Conservation (phyloP, 768 basidiomycete species). For the Mycena filopes region DNA sequence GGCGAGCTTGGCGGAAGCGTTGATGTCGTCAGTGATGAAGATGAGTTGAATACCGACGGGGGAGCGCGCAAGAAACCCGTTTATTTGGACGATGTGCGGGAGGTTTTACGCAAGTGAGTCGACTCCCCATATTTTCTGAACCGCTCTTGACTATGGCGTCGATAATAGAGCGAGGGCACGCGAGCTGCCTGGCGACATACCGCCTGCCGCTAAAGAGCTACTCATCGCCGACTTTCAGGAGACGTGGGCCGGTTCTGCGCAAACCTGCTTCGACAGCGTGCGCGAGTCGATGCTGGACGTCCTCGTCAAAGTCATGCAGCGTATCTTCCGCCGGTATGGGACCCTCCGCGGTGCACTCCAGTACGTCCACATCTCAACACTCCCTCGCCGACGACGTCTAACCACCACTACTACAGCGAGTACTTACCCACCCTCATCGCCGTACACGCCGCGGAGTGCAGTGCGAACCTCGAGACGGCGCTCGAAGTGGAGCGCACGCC, state of each 20-base stretch:
- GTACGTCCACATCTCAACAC: neutral
- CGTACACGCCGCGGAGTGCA: neutral
- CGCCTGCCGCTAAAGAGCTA: constrained; percentile 45
- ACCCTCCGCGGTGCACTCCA: neutral
- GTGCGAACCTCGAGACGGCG: constrained; percentile 35
- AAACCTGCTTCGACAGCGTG: constrained; percentile 36
- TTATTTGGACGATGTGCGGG: constrained; percentile 45
- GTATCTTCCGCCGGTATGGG: neutral
- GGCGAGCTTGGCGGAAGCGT: too few species aligned
- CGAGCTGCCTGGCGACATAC: constrained; percentile 51
- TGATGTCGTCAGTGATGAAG: neutral
- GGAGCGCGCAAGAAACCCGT: constrained; percentile 15
- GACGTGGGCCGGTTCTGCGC: constrained; percentile 41
- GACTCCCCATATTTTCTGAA: too few species aligned
- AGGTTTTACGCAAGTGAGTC: constrained; percentile 1
- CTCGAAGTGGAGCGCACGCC: constrained; percentile 46
- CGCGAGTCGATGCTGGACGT: constrained; percentile 39
- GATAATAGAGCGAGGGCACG: constrained; percentile 45
- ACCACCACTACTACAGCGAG: neutral
- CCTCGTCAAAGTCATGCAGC: neutral
- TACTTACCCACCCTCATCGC: neutral
- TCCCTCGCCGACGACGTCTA: too few species aligned
- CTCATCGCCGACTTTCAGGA: constrained; percentile 45
- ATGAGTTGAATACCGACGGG: neutral
- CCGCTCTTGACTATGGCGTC: too few species aligned